Evolutionary conservation across 2,329 filamentous ascomycete genomes (phyloP), one percentile per base, ranked within the genome.

Genomic region (Cladosporium phlei): DNA sequence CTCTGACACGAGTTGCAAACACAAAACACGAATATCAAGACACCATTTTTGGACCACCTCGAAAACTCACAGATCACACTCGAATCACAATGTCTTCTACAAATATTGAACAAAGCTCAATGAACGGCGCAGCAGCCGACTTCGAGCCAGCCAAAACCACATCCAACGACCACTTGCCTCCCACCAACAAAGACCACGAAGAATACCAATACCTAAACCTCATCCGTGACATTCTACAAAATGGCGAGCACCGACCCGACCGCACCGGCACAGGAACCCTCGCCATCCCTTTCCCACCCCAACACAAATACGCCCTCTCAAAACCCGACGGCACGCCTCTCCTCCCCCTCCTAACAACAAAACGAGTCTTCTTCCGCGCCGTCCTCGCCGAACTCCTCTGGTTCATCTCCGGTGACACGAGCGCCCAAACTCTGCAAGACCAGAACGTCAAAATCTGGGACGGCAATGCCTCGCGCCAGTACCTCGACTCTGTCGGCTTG

Each of bases 391-490:
- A 98, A 69, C 83, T 98, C 1, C 83, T 98, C 51, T 98, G 93
- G 93, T 98, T 98, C 69, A 77, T 98, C 56, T 79, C 82, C 34
- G 93, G 88, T 60, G 80, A 74, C 60, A 98, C 93, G 2, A 88
- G 87, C 1, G 90, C 88, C 1, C 70, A 80, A 3, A 74, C 88
- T 0, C 81, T 98, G 3, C 83, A 80, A 50, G 82, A 83, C 10
- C 82, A 83, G 2, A 88, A 89, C 22, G 83, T 98, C 60, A 94
- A 94, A 69, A 98, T 98, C 65, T 98, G 93, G 93, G 93, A 98
- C 65, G 91, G 90, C 59, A 98, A 98, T 64, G 93, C 91, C 33
- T 89, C 84, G 37, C 86, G 93, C 58, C 85, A 83, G 61, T 97
- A 86, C 66, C 85, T 98, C 28, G 91, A 98, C 71, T 83, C 75